Base-by-base conservation (phyloP, 2,329 filamentous ascomycete genomes). In the Ascomycota sp. region DNA sequence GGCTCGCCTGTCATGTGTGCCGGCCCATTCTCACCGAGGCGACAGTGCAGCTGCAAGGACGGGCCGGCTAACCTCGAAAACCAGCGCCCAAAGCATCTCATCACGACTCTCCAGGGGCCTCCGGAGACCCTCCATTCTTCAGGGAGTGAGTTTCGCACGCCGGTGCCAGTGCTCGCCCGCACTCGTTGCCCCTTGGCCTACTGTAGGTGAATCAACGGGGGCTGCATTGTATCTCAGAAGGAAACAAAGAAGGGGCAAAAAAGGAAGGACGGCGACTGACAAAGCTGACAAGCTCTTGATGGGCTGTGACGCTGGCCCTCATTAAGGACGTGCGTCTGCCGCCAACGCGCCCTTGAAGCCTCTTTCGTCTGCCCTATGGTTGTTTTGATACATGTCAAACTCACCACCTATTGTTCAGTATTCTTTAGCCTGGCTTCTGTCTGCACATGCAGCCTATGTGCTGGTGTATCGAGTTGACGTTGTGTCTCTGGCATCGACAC, bases 211-310 rank as follows among this genome's bases (percentile, higher is more conserved):
- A 37, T 34, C 36, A 37, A 23, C 29, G 27, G 24, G 30, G 15
- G 25, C n/a, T n/a, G 27, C 17, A 21, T 15, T 35, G 36, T 38
- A 31, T 35, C 30, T 22, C 33, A 32, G 31, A 28, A 19, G 20
- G 20, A n/a, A n/a, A 28, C 19, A 11, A 20, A 19, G 27, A 12
- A 11, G 4, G 19, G 27, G 19, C 11, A 32, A 37, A 38, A 38
- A 40, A 38, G 38, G 24, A 38, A 37, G 31, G 21, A 32, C 19
- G 30, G 23, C 9, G 30, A 31, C 24, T 19, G 30, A 21, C 27
- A 21, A 25, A 27, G 13, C 25, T 27, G 23, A 22, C 11, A 21
- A 28, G 26, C 30, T n/a, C 24, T 17, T 19, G 25, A 11, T 25
- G 21, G 8, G 10, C 25, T 26, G 7, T 28, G 27, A 12, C 21